Conservation (phyloP, 2,329 filamentous ascomycete genomes). For the Cadophora luteo-olivacea region DNA sequence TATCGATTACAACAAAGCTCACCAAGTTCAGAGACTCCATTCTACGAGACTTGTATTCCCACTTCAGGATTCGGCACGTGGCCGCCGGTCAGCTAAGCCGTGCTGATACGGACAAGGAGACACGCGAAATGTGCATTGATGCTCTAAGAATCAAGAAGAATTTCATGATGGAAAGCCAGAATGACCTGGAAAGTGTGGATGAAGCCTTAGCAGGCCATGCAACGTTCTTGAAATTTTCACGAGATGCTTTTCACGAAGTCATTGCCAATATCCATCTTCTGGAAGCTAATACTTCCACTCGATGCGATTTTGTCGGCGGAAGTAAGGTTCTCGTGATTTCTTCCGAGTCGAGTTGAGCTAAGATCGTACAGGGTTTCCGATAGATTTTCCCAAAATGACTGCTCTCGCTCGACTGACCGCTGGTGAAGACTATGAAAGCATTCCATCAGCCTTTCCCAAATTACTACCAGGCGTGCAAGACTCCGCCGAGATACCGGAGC, state of each 20-base stretch:
- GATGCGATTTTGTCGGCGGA: not conserved
- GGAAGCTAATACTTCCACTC: not conserved
- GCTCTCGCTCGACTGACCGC: conserved; percentile 18
- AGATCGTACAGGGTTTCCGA: not conserved
- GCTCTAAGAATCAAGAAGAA: conserved; percentile 17
- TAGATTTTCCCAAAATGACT: conserved; percentile 25
- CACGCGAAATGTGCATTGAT: conserved; percentile 12
- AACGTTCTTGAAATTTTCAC: conserved; percentile 20
- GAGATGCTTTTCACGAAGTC: conserved; percentile 18
- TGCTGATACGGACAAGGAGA: conserved; percentile 22
- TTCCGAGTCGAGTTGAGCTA: not conserved
- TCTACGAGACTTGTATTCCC: conserved; percentile 21
- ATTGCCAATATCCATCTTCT: conserved; percentile 22
- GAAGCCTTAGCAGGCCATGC: conserved; percentile 19
- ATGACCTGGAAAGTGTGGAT: conserved; percentile 21
- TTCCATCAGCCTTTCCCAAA: not conserved
- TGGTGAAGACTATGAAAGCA: not conserved
- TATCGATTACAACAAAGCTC: conserved; percentile 21
- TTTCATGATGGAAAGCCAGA: conserved; percentile 18
- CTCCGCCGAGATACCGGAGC: too few relatives aligned
- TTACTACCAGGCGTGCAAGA: not conserved
- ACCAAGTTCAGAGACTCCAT: conserved; percentile 11
- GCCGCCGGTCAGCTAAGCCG: conserved; percentile 21
- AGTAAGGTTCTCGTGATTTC: not conserved
- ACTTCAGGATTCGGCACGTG: conserved; percentile 25